Conservation (phyloP, 2,329 filamentous ascomycete genomes). For the Clonostachys chloroleuca region DNA sequence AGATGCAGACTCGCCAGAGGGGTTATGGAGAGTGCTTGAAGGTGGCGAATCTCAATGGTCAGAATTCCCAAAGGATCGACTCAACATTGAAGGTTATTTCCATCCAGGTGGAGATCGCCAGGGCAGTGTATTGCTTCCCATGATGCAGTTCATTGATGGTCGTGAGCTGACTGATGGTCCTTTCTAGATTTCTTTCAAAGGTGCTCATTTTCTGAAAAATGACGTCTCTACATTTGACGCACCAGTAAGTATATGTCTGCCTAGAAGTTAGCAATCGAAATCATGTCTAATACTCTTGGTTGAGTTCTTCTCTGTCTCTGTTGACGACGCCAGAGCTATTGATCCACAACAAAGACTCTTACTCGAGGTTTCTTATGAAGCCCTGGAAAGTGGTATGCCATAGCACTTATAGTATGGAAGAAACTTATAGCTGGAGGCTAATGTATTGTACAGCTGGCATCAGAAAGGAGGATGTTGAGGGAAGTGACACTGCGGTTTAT, state of each 20-base stretch:
- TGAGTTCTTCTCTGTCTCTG: conserved; percentile 46
- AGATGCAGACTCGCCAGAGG: conserved; percentile 33
- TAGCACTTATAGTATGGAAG: background rate
- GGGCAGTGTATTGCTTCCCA: conserved; percentile 33
- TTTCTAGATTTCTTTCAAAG: conserved; percentile 37
- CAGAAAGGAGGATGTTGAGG: conserved; percentile 33
- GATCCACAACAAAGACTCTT: conserved; percentile 49
- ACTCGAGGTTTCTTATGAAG: conserved; percentile 45
- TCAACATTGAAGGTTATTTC: conserved; percentile 48
- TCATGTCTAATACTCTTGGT: background rate
- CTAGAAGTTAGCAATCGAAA: background rate
- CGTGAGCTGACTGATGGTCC: conserved; percentile 5
- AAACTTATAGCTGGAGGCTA: background rate
- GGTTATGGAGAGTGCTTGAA: conserved; percentile 44
- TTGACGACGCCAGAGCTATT: conserved; percentile 45
- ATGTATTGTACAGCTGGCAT: conserved; percentile 32
- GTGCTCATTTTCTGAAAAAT: conserved; percentile 45
- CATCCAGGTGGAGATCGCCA: conserved; percentile 45
- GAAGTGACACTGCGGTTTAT: conserved; percentile 40
- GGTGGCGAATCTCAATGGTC: conserved; percentile 40
- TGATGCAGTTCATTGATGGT: conserved; percentile 3
- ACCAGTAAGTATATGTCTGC: conserved; percentile 25
- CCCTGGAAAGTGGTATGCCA: conserved; percentile 39
- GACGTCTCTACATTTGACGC: conserved; percentile 44
- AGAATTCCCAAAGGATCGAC: conserved; percentile 39